Evolutionary conservation across 345 rosid genomes (phyloP).

Genomic region (Isatis tinctoria): DNA sequence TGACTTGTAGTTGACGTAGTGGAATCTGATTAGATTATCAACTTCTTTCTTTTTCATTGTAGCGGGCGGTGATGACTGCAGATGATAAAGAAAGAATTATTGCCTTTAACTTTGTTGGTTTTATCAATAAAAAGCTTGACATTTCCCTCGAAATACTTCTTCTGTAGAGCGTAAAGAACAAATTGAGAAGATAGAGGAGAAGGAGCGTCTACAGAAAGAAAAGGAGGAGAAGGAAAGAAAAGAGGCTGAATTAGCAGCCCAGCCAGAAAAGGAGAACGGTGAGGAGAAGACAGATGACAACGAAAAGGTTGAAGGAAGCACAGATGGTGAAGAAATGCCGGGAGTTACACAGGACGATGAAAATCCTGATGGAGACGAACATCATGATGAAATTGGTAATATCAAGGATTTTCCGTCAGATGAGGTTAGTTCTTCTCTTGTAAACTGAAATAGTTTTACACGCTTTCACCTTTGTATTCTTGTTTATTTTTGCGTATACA

Average conservation of each 20-base stretch:
- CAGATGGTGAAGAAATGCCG: slow-evolving; percentile 21
- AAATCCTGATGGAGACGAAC: slow-evolving; percentile 14
- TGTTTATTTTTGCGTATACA: neutral
- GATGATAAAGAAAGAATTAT: neutral
- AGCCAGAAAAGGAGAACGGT: slow-evolving; percentile 32
- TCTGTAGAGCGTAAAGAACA: slow-evolving; percentile 72
- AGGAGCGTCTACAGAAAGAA: slow-evolving; percentile 64
- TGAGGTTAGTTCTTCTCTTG: slow-evolving; percentile 52
- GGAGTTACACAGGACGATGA: slow-evolving; percentile 30
- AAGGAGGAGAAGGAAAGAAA: slow-evolving; percentile 66
- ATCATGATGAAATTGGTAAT: slow-evolving; percentile 46
- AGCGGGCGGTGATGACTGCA: neutral
- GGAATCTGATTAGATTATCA: neutral
- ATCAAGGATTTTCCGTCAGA: slow-evolving; percentile 46
- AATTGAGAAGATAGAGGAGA: slow-evolving; percentile 84
- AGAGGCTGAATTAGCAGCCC: slow-evolving; percentile 65
- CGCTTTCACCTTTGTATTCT: neutral
- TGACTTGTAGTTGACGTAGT: slow-evolving; percentile 1
- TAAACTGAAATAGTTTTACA: neutral
- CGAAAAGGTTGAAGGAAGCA: slow-evolving; percentile 30
- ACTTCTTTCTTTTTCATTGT: neutral
- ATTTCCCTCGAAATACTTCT: slow-evolving; percentile 11
- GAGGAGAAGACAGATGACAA: slow-evolving; percentile 36
- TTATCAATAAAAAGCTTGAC: neutral
- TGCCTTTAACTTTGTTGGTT: neutral